Percentiles rank a stretch among this genome's conserved stretches.
Evolutionary conservation across 2,329 filamentous ascomycete genomes (phyloP).

Genomic region (Catunica adiposa): DNA sequence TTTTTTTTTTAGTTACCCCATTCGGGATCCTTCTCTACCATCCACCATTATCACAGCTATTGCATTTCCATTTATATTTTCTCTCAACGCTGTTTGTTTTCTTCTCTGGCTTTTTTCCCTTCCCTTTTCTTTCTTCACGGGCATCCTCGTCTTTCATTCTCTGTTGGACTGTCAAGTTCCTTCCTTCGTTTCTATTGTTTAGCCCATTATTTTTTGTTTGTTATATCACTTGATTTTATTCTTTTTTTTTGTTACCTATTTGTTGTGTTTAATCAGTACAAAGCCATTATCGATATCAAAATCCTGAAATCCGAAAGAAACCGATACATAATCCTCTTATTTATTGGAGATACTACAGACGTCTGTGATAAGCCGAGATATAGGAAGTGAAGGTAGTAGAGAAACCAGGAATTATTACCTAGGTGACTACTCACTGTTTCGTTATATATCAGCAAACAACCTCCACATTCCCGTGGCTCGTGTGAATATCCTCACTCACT

Average conservation of each 20-base stretch:
- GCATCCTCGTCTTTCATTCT: slow-evolving; percentile 14
- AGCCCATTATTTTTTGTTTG: slow-evolving; percentile 5
- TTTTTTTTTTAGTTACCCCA: too few species aligned
- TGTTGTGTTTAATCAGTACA: slow-evolving; percentile 18
- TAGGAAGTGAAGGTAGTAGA: too few species aligned
- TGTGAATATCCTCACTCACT: too few species aligned
- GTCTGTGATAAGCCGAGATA: not conserved
- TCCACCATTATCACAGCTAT: not conserved
- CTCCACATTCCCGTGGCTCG: too few species aligned
- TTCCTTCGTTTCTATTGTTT: slow-evolving; percentile 9
- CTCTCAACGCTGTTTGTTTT: slow-evolving; percentile 24
- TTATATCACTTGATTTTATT: slow-evolving; percentile 19
- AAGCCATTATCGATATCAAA: slow-evolving; percentile 9
- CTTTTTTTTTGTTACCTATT: slow-evolving; percentile 12
- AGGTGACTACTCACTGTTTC: too few species aligned
- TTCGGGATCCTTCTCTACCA: not conserved
- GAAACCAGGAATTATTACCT: too few species aligned
- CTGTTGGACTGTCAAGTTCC: not conserved
- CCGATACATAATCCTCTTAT: not conserved
- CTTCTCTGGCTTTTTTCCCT: slow-evolving; percentile 26
- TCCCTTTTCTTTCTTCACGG: slow-evolving; percentile 15
- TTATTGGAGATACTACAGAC: not conserved
- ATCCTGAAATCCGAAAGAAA: not conserved
- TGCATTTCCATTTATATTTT: slow-evolving; percentile 2
- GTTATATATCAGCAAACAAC: too few species aligned